Base-by-base conservation (phyloP, 768 basidiomycete species). In the Mycena haematopus region DNA sequence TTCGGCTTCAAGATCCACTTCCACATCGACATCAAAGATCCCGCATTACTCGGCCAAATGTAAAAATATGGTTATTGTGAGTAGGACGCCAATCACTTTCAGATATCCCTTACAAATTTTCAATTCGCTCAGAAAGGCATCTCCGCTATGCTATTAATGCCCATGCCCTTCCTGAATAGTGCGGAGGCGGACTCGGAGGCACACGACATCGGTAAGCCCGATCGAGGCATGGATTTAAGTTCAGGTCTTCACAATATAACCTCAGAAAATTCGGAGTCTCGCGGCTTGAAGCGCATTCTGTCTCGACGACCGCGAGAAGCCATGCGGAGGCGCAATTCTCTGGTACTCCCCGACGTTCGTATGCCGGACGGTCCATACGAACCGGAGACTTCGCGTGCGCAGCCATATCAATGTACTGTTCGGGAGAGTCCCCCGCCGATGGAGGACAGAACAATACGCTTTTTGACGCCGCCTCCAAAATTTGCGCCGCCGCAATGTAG, bases 271-370 rank as follows among this genome's bases (percentile, higher is more conserved):
- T 19, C 27, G 10, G 50, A 35, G 22, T 14, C 52, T 11, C 22
- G 21, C 14, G 35, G 29, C 42, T 29, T 57, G 22, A 24, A 40
- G 27, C 52, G 51, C 15, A 40, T 58, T 4, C 4, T 52, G 33
- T 47, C 59, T 9, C 31, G 59, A 25, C 44, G 22, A 2, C 35
- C 46, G 11, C 25, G 5, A 9, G 13, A 27, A 25, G 17, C n/a
- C 17, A 2, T 3, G 3, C 45, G 33, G 9, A 45, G 19, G 10
- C 52, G 60, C 7, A 61, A 61, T 25, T 61, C 60, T 19, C 45
- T 61, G 10, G 38, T 61, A 2, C 46, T 61, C 1, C 60, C 60
- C 14, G 52, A 61, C 22, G 60, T 61, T 22, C 46, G 24, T 5
- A 47, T 46, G 33, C 45, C 60, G 2, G 24, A 38, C 11, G 24